Percentiles rank a stretch among this genome's conserved stretches.
Conservation (phyloP, 148 eudicot genomes). For the Fallopia convolvulus region DNA sequence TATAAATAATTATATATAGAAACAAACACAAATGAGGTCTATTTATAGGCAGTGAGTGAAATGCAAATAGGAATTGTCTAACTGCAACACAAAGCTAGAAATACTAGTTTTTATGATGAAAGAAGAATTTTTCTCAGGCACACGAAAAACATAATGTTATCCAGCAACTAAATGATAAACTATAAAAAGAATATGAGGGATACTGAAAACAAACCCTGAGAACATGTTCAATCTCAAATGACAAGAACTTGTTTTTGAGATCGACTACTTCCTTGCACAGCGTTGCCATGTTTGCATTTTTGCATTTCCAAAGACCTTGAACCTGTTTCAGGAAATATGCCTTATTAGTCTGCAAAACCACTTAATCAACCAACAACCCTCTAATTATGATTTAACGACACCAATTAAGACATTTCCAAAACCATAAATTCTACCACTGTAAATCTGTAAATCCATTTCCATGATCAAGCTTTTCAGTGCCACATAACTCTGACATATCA, state of each 20-base stretch:
- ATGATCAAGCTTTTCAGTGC: not conserved
- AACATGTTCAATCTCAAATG: constrained; percentile 61
- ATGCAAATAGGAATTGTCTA: not conserved
- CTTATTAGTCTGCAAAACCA: not conserved
- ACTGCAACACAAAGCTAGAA: no score
- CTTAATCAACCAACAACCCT: not conserved
- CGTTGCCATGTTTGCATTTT: constrained; percentile 67
- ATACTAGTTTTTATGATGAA: not conserved
- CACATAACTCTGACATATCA: not conserved
- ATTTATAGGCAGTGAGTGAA: not conserved
- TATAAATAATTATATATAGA: constrained; percentile 17
- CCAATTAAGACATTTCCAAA: not conserved
- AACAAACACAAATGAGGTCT: not conserved
- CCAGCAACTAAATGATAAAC: not conserved
- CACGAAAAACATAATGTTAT: not conserved
- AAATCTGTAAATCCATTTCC: not conserved
- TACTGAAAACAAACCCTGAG: constrained; percentile 40
- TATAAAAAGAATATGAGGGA: no score
- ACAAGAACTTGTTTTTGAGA: constrained; percentile 46
- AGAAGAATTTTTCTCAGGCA: not conserved
- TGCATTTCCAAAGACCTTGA: constrained; percentile 73
- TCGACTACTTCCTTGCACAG: constrained; percentile 67
- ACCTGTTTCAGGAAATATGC: constrained; percentile 34
- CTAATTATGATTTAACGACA: not conserved
- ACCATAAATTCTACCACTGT: not conserved